Percentiles rank a stretch among this genome's conserved stretches.
phyloP scores from a whole-genome alignment of 2,329 filamentous ascomycete species.

The Penicillium sclerotiorum region DNA sequence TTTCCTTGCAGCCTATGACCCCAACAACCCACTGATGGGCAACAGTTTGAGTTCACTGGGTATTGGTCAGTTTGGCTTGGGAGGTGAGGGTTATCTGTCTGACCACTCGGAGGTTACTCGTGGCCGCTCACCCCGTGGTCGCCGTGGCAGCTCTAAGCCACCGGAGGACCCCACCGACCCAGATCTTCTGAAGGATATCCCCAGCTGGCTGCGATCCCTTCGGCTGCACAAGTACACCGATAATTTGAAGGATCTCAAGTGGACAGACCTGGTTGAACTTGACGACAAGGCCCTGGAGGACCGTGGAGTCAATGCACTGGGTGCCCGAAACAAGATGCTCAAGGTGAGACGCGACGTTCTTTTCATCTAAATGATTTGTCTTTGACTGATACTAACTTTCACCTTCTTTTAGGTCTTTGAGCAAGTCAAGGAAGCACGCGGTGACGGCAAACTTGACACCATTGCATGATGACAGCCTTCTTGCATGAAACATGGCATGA shows the following conservation, averaged over 20 bases:
- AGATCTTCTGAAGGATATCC: constrained; percentile 87
- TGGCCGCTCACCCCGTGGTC: constrained; percentile 87
- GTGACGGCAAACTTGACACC: constrained; percentile 67
- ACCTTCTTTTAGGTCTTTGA: constrained; percentile 74
- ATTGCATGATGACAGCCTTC: constrained; percentile 27
- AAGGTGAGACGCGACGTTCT: constrained; percentile 64
- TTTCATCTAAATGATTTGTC: not conserved
- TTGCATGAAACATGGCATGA: constrained; percentile 16
- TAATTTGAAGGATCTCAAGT: constrained; percentile 95
- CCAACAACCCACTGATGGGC: constrained; percentile 68
- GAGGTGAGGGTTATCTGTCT: constrained; percentile 82
- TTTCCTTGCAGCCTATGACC: constrained; percentile 85
- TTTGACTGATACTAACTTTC: constrained; percentile 31
- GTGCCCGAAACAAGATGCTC: constrained; percentile 94
- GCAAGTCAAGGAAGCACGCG: constrained; percentile 82
- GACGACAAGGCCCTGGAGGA: constrained; percentile 93
- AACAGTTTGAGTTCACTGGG: constrained; percentile 71
- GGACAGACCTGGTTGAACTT: constrained; percentile 88
- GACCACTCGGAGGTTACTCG: constrained; percentile 91
- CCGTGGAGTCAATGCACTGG: constrained; percentile 90
- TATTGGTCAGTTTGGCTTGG: constrained; percentile 70
- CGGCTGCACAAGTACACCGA: constrained; percentile 98
- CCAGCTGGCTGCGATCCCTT: constrained; percentile 90
- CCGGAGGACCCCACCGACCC: constrained; percentile 96
- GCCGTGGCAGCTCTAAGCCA: constrained; percentile 92